phyloP scores from a whole-genome alignment of 177 flowering plant species.

The Telopea speciosissima region DNA sequence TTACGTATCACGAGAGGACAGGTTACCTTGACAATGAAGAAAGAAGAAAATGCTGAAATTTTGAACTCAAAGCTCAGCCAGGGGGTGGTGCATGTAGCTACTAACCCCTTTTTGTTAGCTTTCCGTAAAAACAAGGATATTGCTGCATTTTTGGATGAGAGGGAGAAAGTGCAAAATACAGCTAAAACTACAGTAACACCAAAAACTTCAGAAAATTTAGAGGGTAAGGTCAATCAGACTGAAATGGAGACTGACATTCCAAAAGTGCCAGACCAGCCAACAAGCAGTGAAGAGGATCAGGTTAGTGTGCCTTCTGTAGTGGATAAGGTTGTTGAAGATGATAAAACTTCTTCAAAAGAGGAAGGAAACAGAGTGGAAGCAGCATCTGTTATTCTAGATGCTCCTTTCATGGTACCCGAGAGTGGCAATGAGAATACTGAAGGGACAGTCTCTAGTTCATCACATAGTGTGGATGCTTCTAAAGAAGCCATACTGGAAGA shows the following conservation, averaged over 20 bases:
- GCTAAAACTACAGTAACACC: constrained; percentile 9
- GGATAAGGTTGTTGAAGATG: constrained; percentile 17
- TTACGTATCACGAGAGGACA: constrained; percentile 66
- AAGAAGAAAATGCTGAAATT: constrained; percentile 41
- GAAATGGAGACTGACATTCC: constrained; percentile 16
- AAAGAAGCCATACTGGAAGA: constrained; percentile 19
- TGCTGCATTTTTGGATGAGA: constrained; percentile 71
- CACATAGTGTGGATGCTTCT: constrained; percentile 7
- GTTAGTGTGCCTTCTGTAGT: constrained; percentile 17
- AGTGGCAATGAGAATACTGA: constrained; percentile 12
- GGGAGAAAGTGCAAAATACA: constrained; percentile 32
- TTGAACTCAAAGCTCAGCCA: constrained; percentile 29
- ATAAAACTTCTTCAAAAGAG: constrained; percentile 14
- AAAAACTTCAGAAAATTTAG: constrained; percentile 21
- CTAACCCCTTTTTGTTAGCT: constrained; percentile 87
- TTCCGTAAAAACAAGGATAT: constrained; percentile 75
- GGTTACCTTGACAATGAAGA: constrained; percentile 85
- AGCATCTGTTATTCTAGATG: constrained; percentile 8
- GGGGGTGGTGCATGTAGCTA: constrained; percentile 58
- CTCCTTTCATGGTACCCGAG: constrained; percentile 4
- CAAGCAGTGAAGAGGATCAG: constrained; percentile 5
- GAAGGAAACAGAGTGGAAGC: constrained; percentile 11
- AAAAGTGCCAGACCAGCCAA: constrained; percentile 19
- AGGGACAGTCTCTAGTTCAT: constrained; percentile 11
- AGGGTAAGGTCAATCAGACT: constrained; percentile 15